phyloP scores from a whole-genome alignment of 306 rosid species.

The Cucurbita argyrosperma region DNA sequence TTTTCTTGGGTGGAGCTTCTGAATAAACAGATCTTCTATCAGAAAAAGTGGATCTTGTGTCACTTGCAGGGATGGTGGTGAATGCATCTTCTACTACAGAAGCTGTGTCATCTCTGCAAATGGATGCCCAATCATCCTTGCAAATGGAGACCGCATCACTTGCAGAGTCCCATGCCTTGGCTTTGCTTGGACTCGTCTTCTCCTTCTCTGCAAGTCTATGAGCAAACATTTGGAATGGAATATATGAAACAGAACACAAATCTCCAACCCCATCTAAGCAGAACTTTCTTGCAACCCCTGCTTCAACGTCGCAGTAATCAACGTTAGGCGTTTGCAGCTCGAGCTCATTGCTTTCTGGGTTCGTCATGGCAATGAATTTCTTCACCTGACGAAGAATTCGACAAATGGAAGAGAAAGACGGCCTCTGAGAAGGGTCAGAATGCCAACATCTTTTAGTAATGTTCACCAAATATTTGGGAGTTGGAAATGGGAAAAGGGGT shows the following conservation, averaged over 20 bases:
- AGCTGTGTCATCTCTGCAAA: slow-evolving; percentile 11
- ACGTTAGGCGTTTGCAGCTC: slow-evolving; percentile 34
- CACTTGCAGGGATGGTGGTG: slow-evolving; percentile 10
- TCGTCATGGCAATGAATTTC: slow-evolving; percentile 56
- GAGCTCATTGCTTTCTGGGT: slow-evolving; percentile 34
- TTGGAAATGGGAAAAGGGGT: slow-evolving; percentile 71
- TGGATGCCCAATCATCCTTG: slow-evolving; percentile 14
- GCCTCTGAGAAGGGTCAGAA: slow-evolving; percentile 57
- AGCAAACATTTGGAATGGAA: slow-evolving; percentile 83
- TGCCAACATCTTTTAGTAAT: slow-evolving; percentile 84
- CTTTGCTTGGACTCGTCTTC: slow-evolving; percentile 25
- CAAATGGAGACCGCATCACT: slow-evolving; percentile 12
- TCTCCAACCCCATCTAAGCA: slow-evolving; percentile 14
- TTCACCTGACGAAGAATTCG: slow-evolving; percentile 64
- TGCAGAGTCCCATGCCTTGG: slow-evolving; percentile 16
- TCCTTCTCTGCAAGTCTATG: slow-evolving; percentile 51
- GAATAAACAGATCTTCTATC: slow-evolving; percentile 24
- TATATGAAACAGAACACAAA: slow-evolving; percentile 27
- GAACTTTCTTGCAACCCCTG: slow-evolving; percentile 33
- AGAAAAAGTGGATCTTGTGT: slow-evolving; percentile 19
- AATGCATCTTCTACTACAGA: slow-evolving; percentile 26
- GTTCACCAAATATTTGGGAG: slow-evolving; percentile 71
- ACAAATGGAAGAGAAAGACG: slow-evolving; percentile 70
- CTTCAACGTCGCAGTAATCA: slow-evolving; percentile 61
- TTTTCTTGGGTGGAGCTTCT: slow-evolving; percentile 27